Percentiles rank a stretch among this genome's conserved stretches.
These are phyloP conservation scores for Trametes villosa DNA, from an alignment of 768 basidiomycete species.

Conservation along the genomic window DNA sequence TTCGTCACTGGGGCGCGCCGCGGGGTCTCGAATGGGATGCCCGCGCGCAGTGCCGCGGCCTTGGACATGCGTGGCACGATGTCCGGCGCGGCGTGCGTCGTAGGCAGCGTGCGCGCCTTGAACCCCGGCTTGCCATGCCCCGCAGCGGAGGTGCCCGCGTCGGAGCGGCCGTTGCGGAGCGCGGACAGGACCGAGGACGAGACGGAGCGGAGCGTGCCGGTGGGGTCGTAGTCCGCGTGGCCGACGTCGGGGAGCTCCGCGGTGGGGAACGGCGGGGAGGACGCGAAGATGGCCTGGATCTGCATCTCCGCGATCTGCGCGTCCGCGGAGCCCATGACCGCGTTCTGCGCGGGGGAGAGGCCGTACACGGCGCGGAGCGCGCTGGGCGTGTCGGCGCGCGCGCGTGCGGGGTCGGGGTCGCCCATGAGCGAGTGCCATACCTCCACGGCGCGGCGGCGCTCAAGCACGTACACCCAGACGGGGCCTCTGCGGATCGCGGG, in stretches of 20 bases:
- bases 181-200: conserved; percentile 53
- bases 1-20: conserved; percentile 59
- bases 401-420: conserved; percentile 59
- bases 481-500: conserved; percentile 57
- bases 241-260: conserved; percentile 59
- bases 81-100: conserved; percentile 61
- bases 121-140: conserved; percentile 55
- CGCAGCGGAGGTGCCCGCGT: conserved; percentile 46
- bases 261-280: conserved; percentile 79
- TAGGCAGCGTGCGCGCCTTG: conserved; percentile 69
- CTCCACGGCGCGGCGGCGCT: conserved; percentile 79
- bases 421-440: conserved; percentile 82
- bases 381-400: conserved; percentile 56
- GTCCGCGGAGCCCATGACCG: conserved; percentile 74
- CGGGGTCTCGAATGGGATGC: conserved; percentile 50
- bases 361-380: conserved; percentile 78
- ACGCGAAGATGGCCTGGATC: conserved; percentile 77
- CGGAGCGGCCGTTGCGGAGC: conserved; percentile 34
- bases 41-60: conserved; percentile 74
- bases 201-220: conserved; percentile 45
- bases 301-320: conserved; percentile 74
- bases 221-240: conserved; percentile 40
- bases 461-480: conserved; percentile 92
- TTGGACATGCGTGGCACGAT: conserved; percentile 80
- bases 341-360: conserved; percentile 57